These are phyloP conservation scores for Penicillium longicatenatum DNA, from an alignment of 495 filamentous ascomycete species.

Conservation along the genomic window DNA sequence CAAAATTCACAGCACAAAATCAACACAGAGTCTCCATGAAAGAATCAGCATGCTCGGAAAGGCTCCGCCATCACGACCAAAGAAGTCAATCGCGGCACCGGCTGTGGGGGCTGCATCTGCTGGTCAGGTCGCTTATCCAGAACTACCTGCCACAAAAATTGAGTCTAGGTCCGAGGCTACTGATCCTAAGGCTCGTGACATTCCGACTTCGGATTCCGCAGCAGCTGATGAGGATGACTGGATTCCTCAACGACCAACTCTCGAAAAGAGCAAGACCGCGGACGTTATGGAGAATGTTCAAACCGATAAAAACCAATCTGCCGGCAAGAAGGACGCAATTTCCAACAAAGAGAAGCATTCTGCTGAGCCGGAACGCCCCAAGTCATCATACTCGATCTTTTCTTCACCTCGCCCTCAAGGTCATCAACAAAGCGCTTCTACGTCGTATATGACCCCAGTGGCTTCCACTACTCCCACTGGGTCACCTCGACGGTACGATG, in stretches of 20 bases:
- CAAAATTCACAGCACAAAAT: slow-evolving; percentile 78
- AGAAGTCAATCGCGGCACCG: slow-evolving; percentile 66
- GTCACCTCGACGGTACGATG: slow-evolving; percentile 73
- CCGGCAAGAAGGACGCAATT: slow-evolving; percentile 13
- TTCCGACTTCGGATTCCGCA: slow-evolving; percentile 22
- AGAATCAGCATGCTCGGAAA: slow-evolving; percentile 93
- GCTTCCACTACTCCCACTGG: slow-evolving; percentile 67
- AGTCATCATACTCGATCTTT: slow-evolving; percentile 49
- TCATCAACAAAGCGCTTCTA: slow-evolving; percentile 64
- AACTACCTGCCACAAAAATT: slow-evolving; percentile 48
- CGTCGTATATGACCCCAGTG: slow-evolving; percentile 55
- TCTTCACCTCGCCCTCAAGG: slow-evolving; percentile 51
- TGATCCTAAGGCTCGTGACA: slow-evolving; percentile 30
- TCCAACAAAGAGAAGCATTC: slow-evolving; percentile 14
- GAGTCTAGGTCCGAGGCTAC: slow-evolving; percentile 34
- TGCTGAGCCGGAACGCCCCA: slow-evolving; percentile 32
- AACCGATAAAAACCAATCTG: slow-evolving; percentile 10
- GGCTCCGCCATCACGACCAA: slow-evolving; percentile 66
- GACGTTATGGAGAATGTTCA: slow-evolving; percentile 61
- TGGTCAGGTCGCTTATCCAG: slow-evolving; percentile 55
- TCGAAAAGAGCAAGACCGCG: slow-evolving; percentile 58
- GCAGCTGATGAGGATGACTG: slow-evolving; percentile 78
- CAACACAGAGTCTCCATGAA: slow-evolving; percentile 87
- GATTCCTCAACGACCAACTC: slow-evolving; percentile 59
- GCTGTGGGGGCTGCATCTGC: slow-evolving; percentile 33